Percentiles rank a stretch among this genome's conserved stretches.
These are phyloP conservation scores for Monosporascus sp. DNA, from an alignment of 2,329 filamentous ascomycete species.

Conservation along the genomic window DNA sequence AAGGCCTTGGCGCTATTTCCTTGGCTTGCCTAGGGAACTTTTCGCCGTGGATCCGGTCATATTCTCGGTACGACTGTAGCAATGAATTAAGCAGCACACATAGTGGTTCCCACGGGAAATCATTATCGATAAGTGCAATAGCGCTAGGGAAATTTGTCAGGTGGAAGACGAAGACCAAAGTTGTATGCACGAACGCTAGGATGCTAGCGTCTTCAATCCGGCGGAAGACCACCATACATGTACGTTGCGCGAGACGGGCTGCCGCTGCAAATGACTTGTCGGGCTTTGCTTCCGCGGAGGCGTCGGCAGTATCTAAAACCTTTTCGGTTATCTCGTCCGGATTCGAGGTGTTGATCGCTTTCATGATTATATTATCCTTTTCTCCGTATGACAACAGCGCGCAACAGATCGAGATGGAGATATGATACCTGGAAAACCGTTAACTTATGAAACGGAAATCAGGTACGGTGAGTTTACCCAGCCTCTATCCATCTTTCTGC, in stretches of 20 bases:
- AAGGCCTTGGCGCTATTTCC: constrained; percentile 42
- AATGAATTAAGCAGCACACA: constrained; percentile 34
- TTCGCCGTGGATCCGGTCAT: constrained; percentile 32
- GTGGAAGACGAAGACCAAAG: constrained; percentile 52
- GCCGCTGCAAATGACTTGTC: constrained; percentile 16
- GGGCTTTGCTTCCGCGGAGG: constrained; percentile 2
- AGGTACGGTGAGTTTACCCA: constrained; percentile 22
- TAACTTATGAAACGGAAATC: not conserved
- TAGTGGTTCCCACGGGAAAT: constrained; percentile 50
- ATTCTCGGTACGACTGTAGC: constrained; percentile 22
- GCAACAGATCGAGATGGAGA: constrained; percentile 52
- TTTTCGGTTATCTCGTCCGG: constrained; percentile 23
- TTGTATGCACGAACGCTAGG: constrained; percentile 57
- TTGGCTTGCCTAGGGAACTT: constrained; percentile 44
- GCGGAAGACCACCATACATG: constrained; percentile 36
- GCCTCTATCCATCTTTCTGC: constrained; percentile 47
- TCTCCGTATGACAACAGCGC: constrained; percentile 48
- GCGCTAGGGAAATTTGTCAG: constrained; percentile 36
- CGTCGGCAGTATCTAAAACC: constrained; percentile 15
- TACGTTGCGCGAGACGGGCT: constrained; percentile 18
- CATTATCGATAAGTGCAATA: constrained; percentile 36
- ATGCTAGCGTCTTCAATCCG: constrained; percentile 53
- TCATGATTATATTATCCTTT: constrained; percentile 42
- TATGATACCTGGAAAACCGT: constrained; percentile 41
- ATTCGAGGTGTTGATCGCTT: constrained; percentile 26